Percentiles rank a stretch among this genome's conserved stretches.
Conservation (phyloP, 352 stramenopile species). For the Stephanocyclus meneghinianus region DNA sequence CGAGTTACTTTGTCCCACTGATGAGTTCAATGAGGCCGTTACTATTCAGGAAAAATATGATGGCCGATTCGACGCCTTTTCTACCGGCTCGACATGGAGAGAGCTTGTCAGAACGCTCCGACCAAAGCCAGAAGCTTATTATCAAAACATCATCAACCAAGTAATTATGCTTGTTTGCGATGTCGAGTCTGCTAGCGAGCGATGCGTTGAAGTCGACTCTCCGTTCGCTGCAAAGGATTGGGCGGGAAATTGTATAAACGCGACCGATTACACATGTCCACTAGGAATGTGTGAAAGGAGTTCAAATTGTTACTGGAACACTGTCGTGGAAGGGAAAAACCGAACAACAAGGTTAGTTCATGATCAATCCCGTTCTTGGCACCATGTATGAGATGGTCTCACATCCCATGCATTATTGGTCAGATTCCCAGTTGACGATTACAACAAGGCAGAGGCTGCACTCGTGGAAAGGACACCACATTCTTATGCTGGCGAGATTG, state of each 20-base stretch:
- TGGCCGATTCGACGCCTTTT: constrained; percentile 44
- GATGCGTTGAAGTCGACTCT: constrained; percentile 45
- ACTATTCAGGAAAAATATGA: constrained; percentile 28
- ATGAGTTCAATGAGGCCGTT: constrained; percentile 36
- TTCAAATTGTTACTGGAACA: constrained; percentile 62
- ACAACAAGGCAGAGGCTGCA: constrained; percentile 23
- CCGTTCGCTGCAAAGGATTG: constrained; percentile 48
- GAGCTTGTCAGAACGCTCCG: constrained; percentile 37
- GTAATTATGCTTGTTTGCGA: constrained; percentile 52
- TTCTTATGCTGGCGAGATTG: constrained; percentile 48
- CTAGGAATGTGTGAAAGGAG: constrained; percentile 44
- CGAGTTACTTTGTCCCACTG: constrained; percentile 26
- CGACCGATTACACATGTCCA: constrained; percentile 34
- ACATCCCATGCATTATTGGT: too few species aligned
- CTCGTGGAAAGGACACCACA: constrained; percentile 11
- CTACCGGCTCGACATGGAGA: constrained; percentile 11
- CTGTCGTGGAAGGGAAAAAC: constrained; percentile 40
- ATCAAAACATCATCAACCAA: constrained; percentile 51
- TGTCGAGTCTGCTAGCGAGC: constrained; percentile 32
- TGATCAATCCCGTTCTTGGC: too few species aligned
- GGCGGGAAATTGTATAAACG: constrained; percentile 43
- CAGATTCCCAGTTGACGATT: constrained; percentile 41
- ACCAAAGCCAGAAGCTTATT: constrained; percentile 42
- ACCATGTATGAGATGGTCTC: too few species aligned
- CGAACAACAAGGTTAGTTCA: constrained; percentile 30